Conservation (phyloP, 768 basidiomycete species). For the Russula sp. region DNA sequence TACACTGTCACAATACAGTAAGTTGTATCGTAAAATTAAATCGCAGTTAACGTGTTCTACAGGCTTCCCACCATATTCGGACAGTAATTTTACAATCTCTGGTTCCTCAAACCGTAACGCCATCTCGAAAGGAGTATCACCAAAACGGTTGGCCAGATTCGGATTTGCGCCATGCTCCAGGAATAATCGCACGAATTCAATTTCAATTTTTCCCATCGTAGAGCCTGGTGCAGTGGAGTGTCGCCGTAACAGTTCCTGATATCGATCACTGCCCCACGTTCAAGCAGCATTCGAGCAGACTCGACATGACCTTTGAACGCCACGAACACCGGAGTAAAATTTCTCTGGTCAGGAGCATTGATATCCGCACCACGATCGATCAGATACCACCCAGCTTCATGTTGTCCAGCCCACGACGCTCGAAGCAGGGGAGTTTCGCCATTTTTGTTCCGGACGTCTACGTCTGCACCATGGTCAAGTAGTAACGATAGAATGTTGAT, state of each 20-base stretch:
- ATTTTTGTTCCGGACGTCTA: background rate
- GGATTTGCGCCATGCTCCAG: background rate
- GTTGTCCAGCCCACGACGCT: background rate
- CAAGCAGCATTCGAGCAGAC: background rate
- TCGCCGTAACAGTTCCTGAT: background rate
- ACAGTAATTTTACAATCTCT: too few species aligned
- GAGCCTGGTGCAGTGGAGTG: background rate
- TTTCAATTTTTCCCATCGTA: too few species aligned
- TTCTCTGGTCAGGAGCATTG: background rate
- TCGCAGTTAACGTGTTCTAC: too few species aligned
- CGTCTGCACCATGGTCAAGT: background rate
- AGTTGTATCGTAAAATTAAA: too few species aligned
- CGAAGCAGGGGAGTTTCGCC: background rate
- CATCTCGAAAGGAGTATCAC: too few species aligned
- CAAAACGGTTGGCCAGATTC: too few species aligned
- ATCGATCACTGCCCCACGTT: background rate
- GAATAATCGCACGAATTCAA: background rate
- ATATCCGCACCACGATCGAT: background rate
- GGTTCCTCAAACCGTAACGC: too few species aligned
- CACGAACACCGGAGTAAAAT: too few species aligned
- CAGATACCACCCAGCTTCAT: background rate
- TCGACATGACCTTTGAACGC: background rate
- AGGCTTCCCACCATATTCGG: too few species aligned
- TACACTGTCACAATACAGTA: too few species aligned
- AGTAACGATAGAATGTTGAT: background rate